Percentiles rank a stretch among this genome's conserved stretches.
These are phyloP conservation scores for Athelia psychrophila DNA, from an alignment of 1,284 basidiomycete genomes.

Conservation along the genomic window DNA sequence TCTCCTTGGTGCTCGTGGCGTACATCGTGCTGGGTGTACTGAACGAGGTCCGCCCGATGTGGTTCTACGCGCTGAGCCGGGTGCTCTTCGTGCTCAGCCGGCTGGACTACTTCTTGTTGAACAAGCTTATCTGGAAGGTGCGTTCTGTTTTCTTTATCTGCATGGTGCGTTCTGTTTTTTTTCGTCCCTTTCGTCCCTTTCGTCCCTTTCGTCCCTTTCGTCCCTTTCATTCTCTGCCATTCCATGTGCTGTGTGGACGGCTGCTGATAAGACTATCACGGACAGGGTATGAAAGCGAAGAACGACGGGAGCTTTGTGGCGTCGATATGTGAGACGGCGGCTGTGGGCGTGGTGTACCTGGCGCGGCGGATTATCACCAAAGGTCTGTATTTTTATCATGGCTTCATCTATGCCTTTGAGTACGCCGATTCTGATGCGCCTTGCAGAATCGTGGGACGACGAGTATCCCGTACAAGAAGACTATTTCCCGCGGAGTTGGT, in stretches of 20 bases:
- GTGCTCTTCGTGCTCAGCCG: constrained; percentile 73
- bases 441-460: too few species aligned
- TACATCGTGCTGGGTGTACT: constrained; percentile 73
- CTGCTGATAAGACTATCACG: constrained; percentile 6
- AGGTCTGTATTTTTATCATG: constrained; percentile 62
- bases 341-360: constrained; percentile 70
- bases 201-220: too few species aligned
- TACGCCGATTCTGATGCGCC: too few species aligned
- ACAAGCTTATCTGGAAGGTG: constrained; percentile 73
- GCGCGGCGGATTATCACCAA: too few species aligned
- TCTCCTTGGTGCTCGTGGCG: constrained; percentile 70
- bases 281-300: constrained; percentile 57
- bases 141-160: too few species aligned
- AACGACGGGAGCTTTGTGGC: constrained; percentile 83
- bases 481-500: too few species aligned
- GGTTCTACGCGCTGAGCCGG: constrained; percentile 64
- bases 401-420: not conserved
- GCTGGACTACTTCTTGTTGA: constrained; percentile 76
- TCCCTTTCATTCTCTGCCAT: constrained; percentile 14
- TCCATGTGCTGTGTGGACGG: not conserved
- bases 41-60: constrained; percentile 70
- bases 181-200: too few species aligned
- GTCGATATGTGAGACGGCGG: constrained; percentile 70
- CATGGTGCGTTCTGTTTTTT: too few species aligned
- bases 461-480: too few species aligned